Percentiles rank a stretch among this genome's conserved stretches.
Conservation (phyloP, 306 rosid species). For the Oemleria cerasiformis region DNA sequence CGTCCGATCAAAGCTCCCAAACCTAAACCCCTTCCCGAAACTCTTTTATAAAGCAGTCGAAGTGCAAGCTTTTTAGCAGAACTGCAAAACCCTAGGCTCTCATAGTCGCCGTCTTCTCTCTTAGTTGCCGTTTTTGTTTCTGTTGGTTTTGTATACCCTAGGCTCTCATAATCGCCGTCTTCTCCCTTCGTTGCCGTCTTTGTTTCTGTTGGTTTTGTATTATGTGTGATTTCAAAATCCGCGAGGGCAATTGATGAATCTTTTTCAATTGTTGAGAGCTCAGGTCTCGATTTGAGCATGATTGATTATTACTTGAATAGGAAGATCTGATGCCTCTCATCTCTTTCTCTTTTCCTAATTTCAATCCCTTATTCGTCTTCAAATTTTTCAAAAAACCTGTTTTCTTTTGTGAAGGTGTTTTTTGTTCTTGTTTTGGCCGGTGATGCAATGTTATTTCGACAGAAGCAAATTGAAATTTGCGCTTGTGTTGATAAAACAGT, state of each 20-base stretch:
- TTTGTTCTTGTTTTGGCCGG: slow-evolving; percentile 18
- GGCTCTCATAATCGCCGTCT: not conserved
- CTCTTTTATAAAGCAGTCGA: slow-evolving; percentile 5
- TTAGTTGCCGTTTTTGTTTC: no score
- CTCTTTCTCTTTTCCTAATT: not conserved
- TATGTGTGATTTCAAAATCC: not conserved
- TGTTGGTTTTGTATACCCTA: not conserved
- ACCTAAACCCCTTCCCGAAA: not conserved
- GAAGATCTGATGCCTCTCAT: slow-evolving; percentile 54
- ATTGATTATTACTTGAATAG: slow-evolving; percentile 36
- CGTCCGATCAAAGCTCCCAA: slow-evolving; percentile 14
- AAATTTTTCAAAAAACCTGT: not conserved
- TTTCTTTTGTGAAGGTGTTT: not conserved
- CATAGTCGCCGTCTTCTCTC: not conserved
- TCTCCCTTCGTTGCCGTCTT: not conserved
- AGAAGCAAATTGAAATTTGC: slow-evolving; percentile 43
- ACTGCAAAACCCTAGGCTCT: slow-evolving; percentile 5
- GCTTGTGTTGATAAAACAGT: slow-evolving; percentile 38
- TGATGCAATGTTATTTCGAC: slow-evolving; percentile 44
- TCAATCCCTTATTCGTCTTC: not conserved
- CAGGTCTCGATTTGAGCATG: slow-evolving; percentile 30
- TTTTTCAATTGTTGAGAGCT: slow-evolving; percentile 32
- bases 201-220: not conserved
- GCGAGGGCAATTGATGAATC: slow-evolving; percentile 37
- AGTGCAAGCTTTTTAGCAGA: no score